These are phyloP conservation scores for Psilocybe tampanensis DNA, from an alignment of 768 basidiomycete genomes.

Conservation along the genomic window DNA sequence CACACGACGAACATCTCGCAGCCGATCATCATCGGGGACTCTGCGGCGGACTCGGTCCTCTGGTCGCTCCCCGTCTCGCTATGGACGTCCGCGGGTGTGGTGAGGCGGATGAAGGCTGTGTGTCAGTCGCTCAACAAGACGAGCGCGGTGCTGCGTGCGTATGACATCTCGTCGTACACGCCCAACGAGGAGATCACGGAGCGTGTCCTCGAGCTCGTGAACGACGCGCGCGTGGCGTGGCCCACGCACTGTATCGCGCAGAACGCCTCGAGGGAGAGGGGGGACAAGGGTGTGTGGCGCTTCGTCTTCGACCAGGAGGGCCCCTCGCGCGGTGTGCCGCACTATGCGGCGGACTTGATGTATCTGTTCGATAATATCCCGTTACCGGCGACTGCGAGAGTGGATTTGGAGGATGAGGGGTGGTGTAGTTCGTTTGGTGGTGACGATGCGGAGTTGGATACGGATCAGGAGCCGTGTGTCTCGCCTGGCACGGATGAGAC, in stretches of 20 bases:
- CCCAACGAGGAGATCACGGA: slow-evolving; percentile 69
- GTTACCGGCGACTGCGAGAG: slow-evolving; percentile 36
- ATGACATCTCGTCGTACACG: slow-evolving; percentile 67
- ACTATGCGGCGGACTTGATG: slow-evolving; percentile 72
- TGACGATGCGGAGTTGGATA: slow-evolving; percentile 23
- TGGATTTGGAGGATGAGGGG: not conserved
- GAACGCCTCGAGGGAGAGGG: slow-evolving; percentile 49
- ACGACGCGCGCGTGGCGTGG: slow-evolving; percentile 77
- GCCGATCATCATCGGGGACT: slow-evolving; percentile 78
- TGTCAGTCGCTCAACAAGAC: slow-evolving; percentile 71
- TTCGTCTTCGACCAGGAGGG: slow-evolving; percentile 86
- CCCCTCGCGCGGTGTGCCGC: slow-evolving; percentile 61
- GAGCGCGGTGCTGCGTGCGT: slow-evolving; percentile 62
- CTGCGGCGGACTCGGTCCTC: slow-evolving; percentile 60
- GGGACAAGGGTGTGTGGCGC: slow-evolving; percentile 70
- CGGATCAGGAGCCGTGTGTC: slow-evolving; percentile 28
- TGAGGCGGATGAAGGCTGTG: slow-evolving; percentile 71
- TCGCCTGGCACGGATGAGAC: slow-evolving; percentile 2
- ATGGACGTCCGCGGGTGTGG: slow-evolving; percentile 65
- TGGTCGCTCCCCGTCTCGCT: slow-evolving; percentile 62
- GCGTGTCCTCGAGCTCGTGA: slow-evolving; percentile 71
- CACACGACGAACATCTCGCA: slow-evolving; percentile 38
- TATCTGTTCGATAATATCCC: slow-evolving; percentile 82
- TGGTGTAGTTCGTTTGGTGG: too few species aligned
- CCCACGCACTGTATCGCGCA: slow-evolving; percentile 67